Evolutionary conservation across 2,329 filamentous ascomycete genomes (phyloP).

Genomic region (Xylaria sp.): DNA sequence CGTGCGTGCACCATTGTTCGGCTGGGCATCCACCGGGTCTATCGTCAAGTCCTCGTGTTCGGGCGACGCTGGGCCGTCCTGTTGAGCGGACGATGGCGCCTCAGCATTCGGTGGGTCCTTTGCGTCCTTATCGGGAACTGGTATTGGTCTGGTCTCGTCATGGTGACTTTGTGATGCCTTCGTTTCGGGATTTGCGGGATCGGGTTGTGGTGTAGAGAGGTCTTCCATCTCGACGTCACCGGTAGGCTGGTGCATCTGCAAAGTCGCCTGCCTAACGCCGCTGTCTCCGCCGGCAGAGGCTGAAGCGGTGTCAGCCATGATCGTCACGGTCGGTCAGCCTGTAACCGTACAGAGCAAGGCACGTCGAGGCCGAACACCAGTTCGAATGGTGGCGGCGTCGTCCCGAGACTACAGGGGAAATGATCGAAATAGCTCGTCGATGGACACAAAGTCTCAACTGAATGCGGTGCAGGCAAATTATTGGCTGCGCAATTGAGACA

Average conservation of each 20-base stretch:
- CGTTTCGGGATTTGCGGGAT: constrained; percentile 39
- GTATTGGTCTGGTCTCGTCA: constrained; percentile 37
- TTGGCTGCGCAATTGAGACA: constrained; percentile 39
- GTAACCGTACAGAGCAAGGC: constrained; percentile 35
- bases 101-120: constrained; percentile 39
- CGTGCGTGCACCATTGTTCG: constrained; percentile 49
- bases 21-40: constrained; percentile 48
- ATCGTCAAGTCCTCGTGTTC: constrained; percentile 49
- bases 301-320: constrained; percentile 43
- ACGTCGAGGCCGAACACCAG: constrained; percentile 22
- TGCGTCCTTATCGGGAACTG: constrained; percentile 41
- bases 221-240: constrained; percentile 48
- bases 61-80: constrained; percentile 42
- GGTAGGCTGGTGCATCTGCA: constrained; percentile 41
- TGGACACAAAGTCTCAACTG: constrained; percentile 21
- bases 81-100: constrained; percentile 46
- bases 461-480: constrained; percentile 33
- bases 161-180: constrained; percentile 36
- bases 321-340: constrained; percentile 30
- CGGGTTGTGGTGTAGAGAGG: constrained; percentile 41
- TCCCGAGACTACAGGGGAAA: background rate
- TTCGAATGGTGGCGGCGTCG: constrained; percentile 15
- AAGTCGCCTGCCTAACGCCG: constrained; percentile 39
- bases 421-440: constrained; percentile 27
- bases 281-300: constrained; percentile 42